Percentiles rank a stretch among this genome's conserved stretches.
phyloP scores from a whole-genome alignment of 78 protist species.

The Dictyostelium purpureum region DNA sequence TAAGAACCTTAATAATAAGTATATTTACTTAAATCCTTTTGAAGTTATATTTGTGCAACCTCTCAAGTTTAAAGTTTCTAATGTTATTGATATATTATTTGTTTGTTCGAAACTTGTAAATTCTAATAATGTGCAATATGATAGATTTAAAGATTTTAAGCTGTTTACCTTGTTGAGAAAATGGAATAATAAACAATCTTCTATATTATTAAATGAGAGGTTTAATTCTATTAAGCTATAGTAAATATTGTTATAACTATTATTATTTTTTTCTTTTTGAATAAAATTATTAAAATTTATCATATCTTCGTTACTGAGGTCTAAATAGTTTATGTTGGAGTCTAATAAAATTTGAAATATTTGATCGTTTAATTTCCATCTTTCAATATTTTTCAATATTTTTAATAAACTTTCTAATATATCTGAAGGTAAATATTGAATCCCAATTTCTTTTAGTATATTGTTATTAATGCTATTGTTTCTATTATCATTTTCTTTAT shows the following conservation, averaged over 20 bases:
- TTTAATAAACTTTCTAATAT: slow-evolving; percentile 8
- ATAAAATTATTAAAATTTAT: not conserved
- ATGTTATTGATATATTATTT: not conserved
- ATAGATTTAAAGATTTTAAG: slow-evolving; percentile 1
- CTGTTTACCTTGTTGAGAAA: not conserved
- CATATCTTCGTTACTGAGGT: slow-evolving; percentile 7
- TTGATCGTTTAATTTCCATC: slow-evolving; percentile 2
- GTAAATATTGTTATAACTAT: not conserved
- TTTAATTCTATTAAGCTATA: not conserved
- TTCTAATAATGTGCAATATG: slow-evolving; percentile 20
- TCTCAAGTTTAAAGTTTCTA: slow-evolving; percentile 32
- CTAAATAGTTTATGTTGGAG: not conserved
- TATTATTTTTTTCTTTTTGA: not conserved
- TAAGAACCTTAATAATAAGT: not conserved
- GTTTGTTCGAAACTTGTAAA: not conserved
- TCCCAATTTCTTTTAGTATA: not conserved
- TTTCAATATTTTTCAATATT: slow-evolving; percentile 7
- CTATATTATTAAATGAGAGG: not conserved
- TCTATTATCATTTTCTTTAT: not conserved
- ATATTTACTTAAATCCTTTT: not conserved
- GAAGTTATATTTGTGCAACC: slow-evolving; percentile 21
- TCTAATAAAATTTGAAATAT: not conserved
- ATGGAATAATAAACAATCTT: not conserved
- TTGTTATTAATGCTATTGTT: not conserved
- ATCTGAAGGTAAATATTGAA: slow-evolving; percentile 3